A percentile compares a stretch with the other conserved stretches of the same genome.
Evolutionary conservation across 768 basidiomycete species (phyloP).

Genomic region (Lentinula boryana): DNA sequence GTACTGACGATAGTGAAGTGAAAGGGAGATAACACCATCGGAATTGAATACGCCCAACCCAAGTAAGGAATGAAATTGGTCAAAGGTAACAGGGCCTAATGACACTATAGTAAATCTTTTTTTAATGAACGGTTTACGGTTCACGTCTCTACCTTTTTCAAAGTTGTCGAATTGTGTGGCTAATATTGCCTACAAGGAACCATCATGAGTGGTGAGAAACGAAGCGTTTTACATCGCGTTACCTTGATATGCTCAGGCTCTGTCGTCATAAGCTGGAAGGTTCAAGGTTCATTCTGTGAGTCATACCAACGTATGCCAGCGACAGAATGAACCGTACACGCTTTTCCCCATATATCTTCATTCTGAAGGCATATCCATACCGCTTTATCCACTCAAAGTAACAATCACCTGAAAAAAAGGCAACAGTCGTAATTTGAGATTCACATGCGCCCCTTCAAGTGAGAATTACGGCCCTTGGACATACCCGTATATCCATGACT

Average conservation of each 20-base stretch:
- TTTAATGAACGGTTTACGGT: slow-evolving; percentile 3
- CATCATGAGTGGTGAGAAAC: neutral
- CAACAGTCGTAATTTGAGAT: neutral
- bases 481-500: neutral
- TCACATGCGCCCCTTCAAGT: neutral
- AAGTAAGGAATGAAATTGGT: slow-evolving; percentile 25
- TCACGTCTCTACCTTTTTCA: slow-evolving; percentile 20
- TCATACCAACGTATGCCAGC: neutral
- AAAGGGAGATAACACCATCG: neutral
- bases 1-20: neutral
- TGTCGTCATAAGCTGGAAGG: slow-evolving; percentile 9
- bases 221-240: neutral
- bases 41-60: slow-evolving; percentile 55
- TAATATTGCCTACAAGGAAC: slow-evolving; percentile 20
- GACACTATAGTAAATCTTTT: neutral
- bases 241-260: slow-evolving; percentile 23
- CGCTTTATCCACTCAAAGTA: slow-evolving; percentile 1
- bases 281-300: neutral
- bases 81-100: slow-evolving; percentile 12
- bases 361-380: neutral
- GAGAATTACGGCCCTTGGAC: neutral
- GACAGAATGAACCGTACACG: neutral
- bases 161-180: slow-evolving; percentile 32
- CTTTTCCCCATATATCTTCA: neutral
- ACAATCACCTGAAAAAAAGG: neutral